phyloP scores from a whole-genome alignment of 805 yeast genomes.

The Barnettozyma botsteinii region DNA sequence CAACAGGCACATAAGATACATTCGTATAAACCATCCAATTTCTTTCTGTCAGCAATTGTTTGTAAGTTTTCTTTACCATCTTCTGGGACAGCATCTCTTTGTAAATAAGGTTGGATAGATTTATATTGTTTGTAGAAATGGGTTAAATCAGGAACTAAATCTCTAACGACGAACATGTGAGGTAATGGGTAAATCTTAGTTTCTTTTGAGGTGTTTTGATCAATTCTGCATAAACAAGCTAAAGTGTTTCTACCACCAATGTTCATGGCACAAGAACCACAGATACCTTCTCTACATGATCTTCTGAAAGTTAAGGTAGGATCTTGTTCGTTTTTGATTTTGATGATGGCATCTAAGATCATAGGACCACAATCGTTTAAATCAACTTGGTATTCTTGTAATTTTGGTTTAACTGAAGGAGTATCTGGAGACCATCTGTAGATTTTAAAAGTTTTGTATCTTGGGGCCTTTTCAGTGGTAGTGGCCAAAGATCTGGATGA shows the following conservation, averaged over 20 bases:
- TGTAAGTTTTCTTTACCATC: conserved; percentile 94
- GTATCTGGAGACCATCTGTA: conserved; percentile 99
- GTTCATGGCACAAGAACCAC: conserved; percentile 99
- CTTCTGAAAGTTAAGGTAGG: conserved; percentile 93
- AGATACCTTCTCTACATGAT: conserved; percentile 98
- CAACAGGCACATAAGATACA: conserved; percentile 98
- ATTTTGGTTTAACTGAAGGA: conserved; percentile 84
- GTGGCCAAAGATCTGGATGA: conserved; percentile 33
- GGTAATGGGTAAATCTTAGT: conserved; percentile 94
- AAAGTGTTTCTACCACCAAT: conserved; percentile 96
- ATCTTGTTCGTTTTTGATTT: conserved; percentile 96
- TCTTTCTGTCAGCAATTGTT: conserved; percentile 86
- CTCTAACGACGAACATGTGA: conserved; percentile 96
- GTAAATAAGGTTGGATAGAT: conserved; percentile 94
- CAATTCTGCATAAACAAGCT: conserved; percentile 94
- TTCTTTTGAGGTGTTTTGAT: conserved; percentile 66
- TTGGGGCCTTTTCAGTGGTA: conserved; percentile 46
- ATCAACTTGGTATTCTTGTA: conserved; percentile 80
- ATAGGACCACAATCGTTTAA: conserved; percentile 94
- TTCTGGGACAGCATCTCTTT: conserved; percentile 66
- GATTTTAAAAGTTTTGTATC: conserved; percentile 79
- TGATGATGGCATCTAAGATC: conserved; percentile 91
- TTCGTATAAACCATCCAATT: conserved; percentile 94
- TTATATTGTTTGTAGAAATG: conserved; percentile 98
- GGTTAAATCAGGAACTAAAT: conserved; percentile 95